A percentile compares a stretch with the other conserved stretches of the same genome.
Evolutionary conservation across 495 filamentous ascomycete genomes (phyloP).

Genomic region (Podospora pseudocomata): DNA sequence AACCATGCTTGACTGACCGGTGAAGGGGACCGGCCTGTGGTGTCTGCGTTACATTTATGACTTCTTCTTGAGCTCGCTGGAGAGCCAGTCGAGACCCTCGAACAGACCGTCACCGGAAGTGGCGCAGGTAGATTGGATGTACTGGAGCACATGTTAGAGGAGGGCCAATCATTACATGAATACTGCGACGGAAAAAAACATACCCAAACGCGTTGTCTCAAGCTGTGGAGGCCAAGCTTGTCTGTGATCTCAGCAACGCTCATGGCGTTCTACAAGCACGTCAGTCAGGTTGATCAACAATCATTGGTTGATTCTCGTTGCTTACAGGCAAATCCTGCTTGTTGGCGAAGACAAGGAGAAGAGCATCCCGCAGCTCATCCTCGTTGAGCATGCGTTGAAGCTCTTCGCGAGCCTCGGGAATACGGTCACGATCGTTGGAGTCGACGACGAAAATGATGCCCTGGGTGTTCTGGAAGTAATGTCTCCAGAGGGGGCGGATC

Average conservation of each 20-base stretch:
- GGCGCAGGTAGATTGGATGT: slow-evolving; percentile 99
- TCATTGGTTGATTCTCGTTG: slow-evolving; percentile 9
- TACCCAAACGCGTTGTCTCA: slow-evolving; percentile 98
- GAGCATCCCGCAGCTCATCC: slow-evolving; percentile 95
- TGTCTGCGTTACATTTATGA: slow-evolving; percentile 53
- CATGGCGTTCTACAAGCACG: slow-evolving; percentile 81
- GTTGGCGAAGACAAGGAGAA: slow-evolving; percentile 98
- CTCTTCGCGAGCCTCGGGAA: slow-evolving; percentile 97
- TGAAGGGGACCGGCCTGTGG: slow-evolving; percentile 28
- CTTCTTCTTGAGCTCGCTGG: slow-evolving; percentile 88
- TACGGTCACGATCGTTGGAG: slow-evolving; percentile 99
- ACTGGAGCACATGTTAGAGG: slow-evolving; percentile 53
- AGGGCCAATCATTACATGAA: neutral
- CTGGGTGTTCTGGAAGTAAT: slow-evolving; percentile 99
- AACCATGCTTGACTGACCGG: slow-evolving; percentile 40
- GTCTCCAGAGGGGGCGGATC: slow-evolving; percentile 98
- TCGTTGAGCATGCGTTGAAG: slow-evolving; percentile 99
- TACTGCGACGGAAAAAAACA: slow-evolving; percentile 35
- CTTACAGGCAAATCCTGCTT: slow-evolving; percentile 99
- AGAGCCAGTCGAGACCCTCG: slow-evolving; percentile 99
- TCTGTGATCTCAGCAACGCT: slow-evolving; percentile 99
- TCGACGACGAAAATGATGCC: slow-evolving; percentile 99
- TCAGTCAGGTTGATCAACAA: slow-evolving; percentile 18
- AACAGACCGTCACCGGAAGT: slow-evolving; percentile 99
- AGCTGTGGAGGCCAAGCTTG: slow-evolving; percentile 97